A percentile compares a stretch with the other conserved stretches of the same genome.
Evolutionary conservation across 331 rosid genomes (phyloP).

Genomic region (Acacia pycnantha): DNA sequence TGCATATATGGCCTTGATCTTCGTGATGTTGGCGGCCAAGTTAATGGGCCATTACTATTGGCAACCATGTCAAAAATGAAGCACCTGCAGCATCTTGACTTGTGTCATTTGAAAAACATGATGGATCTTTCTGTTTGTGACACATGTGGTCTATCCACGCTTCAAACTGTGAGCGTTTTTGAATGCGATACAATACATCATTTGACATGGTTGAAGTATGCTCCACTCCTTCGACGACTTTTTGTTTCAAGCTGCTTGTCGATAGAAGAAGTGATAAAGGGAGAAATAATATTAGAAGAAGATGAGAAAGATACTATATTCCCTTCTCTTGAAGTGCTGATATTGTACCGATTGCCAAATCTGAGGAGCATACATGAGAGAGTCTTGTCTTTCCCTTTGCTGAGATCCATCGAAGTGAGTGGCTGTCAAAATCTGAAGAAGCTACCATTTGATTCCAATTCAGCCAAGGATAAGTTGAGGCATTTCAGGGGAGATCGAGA

Average conservation of each 20-base stretch:
- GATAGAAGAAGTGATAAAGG: not conserved
- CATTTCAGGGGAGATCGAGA: rapidly evolving
- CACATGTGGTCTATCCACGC: not conserved
- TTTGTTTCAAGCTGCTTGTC: rapidly evolving
- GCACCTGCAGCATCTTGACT: not conserved
- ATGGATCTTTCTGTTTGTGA: not conserved
- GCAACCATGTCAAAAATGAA: not conserved
- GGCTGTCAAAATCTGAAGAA: not conserved
- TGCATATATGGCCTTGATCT: not conserved
- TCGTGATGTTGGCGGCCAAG: rapidly evolving
- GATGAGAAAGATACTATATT: not conserved
- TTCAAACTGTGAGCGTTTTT: rapidly evolving
- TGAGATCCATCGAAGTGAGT: rapidly evolving
- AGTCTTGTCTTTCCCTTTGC: not conserved
- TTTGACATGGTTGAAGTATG: constrained; percentile 10
- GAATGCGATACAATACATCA: not conserved
- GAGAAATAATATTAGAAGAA: not conserved
- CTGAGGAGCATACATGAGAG: not conserved
- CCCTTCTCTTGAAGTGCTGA: not conserved
- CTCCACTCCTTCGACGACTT: not conserved
- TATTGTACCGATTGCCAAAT: rapidly evolving
- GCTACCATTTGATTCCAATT: not conserved
- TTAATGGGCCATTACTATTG: not conserved
- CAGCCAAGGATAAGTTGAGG: not conserved
- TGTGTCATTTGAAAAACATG: too few species aligned